phyloP scores from a whole-genome alignment of 2,329 filamentous ascomycete genomes.

The Diaporthe nobilis region DNA sequence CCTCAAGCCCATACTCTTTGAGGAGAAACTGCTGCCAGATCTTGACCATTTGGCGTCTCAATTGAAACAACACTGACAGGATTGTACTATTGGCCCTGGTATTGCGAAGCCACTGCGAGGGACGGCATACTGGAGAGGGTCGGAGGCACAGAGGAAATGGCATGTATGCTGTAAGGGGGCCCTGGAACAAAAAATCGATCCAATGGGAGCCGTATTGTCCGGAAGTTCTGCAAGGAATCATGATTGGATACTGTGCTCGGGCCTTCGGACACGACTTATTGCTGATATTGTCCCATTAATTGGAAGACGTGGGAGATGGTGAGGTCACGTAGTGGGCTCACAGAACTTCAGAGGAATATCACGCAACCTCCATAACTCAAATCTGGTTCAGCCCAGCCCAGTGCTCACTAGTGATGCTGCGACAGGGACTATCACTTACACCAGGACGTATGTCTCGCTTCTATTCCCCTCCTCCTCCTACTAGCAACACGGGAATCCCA shows the following conservation, averaged over 20 bases:
- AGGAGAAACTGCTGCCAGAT: not conserved
- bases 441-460: constrained; percentile 16
- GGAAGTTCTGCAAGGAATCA: not conserved
- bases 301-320: too few species aligned
- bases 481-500: not conserved
- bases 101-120: not conserved
- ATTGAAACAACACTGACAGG: not conserved
- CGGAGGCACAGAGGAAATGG: not conserved
- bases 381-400: not conserved
- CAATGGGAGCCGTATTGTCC: not conserved
- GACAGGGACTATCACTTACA: not conserved
- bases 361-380: not conserved
- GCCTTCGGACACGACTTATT: not conserved
- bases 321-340: not conserved
- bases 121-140: not conserved
- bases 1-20: constrained; percentile 7
- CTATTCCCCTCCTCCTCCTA: not conserved
- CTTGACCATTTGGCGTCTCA: not conserved
- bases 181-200: not conserved
- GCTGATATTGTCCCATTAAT: not conserved
- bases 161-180: not conserved
- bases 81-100: not conserved
- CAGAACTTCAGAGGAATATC: not conserved
- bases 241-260: not conserved
- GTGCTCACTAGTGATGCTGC: not conserved